Conservation (phyloP, 768 basidiomycete species). For the Chalciporus piperatus region DNA sequence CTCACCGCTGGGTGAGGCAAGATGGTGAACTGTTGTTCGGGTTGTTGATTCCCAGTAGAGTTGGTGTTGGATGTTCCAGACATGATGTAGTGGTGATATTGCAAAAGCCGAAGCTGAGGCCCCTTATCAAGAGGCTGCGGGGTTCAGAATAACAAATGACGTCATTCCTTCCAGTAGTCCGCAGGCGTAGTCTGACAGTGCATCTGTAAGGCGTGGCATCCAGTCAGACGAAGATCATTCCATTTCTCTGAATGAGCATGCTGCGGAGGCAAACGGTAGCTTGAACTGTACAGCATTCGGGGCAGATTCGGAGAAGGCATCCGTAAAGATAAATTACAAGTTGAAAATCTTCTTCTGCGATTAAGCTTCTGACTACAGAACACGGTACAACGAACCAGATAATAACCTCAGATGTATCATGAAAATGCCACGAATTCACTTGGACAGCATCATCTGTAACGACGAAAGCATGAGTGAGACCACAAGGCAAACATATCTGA, state of each 20-base stretch:
- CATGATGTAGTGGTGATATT: constrained; percentile 9
- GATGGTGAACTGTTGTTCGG: constrained; percentile 45
- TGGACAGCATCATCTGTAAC: constrained; percentile 70
- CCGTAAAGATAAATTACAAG: constrained; percentile 10
- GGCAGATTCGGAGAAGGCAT: too few species aligned
- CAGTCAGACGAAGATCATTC: neutral
- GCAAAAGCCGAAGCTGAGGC: neutral
- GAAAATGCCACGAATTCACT: constrained; percentile 38
- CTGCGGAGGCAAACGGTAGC: neutral
- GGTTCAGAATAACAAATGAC: constrained; percentile 9
- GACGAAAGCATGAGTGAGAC: constrained; percentile 9
- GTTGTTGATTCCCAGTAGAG: neutral
- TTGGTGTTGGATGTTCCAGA: constrained; percentile 12
- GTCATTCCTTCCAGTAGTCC: constrained; percentile 9
- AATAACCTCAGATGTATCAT: constrained; percentile 12
- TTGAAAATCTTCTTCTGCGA: neutral
- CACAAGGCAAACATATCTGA: constrained; percentile 2
- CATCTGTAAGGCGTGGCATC: too few species aligned
- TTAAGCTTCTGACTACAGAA: neutral
- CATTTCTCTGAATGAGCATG: neutral
- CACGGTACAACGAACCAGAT: neutral
- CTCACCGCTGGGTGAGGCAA: constrained; percentile 63
- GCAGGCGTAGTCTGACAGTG: too few species aligned
- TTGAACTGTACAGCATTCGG: neutral
- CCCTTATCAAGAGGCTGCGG: constrained; percentile 3